phyloP scores from a whole-genome alignment of 345 rosid genomes.

The Populus deltoides region DNA sequence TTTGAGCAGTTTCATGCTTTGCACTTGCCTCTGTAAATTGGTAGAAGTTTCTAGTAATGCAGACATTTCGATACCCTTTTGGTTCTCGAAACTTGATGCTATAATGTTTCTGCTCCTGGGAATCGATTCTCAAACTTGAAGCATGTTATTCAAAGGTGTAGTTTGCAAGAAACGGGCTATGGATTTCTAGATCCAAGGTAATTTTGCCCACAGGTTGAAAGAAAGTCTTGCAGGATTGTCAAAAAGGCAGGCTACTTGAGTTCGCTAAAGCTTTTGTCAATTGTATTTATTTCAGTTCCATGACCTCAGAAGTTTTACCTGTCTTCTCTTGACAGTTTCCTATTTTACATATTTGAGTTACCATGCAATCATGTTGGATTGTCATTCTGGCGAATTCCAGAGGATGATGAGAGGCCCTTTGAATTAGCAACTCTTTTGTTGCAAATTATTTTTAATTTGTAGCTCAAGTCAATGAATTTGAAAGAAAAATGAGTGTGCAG shows the following conservation, averaged over 20 bases:
- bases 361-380: not conserved
- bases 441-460: not conserved
- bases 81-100: not conserved
- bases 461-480: not conserved
- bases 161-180: not conserved
- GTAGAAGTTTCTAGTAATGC: not conserved
- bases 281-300: not conserved
- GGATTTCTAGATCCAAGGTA: not conserved
- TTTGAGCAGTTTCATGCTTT: slow-evolving; percentile 46
- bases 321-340: not conserved
- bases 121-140: not conserved
- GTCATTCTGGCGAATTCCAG: not conserved
- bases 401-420: not conserved
- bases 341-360: no score
- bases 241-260: not conserved
- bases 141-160: not conserved
- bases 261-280: not conserved
- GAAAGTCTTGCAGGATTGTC: not conserved
- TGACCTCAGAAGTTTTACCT: not conserved
- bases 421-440: not conserved
- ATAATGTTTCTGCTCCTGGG: not conserved
- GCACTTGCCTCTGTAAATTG: slow-evolving; percentile 22
- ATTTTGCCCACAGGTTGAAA: not conserved
- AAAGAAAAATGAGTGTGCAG: not conserved
- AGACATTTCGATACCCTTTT: not conserved